Base-by-base conservation (phyloP, 1,284 basidiomycete species). In the Xanthoconium separans region DNA sequence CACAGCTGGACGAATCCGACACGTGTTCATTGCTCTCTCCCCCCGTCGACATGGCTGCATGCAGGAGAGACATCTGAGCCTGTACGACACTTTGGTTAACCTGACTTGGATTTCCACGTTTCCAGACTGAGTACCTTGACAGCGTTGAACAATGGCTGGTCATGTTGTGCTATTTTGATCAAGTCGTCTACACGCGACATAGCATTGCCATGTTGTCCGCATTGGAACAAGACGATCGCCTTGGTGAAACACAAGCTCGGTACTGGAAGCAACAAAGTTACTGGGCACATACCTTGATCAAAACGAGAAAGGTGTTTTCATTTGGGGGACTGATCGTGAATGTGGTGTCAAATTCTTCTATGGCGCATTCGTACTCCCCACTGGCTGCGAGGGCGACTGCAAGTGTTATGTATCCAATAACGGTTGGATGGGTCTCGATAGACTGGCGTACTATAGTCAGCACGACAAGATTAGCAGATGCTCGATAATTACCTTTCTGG, bases 171-270 rank as follows among this genome's bases (percentile, higher is more conserved):
- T 7, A 44, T 33, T 15, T 27, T n/a, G 24, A 56, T 34, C 40
- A 56, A 27, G 9, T 42, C 22, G 7, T 52, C 39, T 6, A 52
- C 16, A 2, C 39, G 44, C 4, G 22, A 33, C 24, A 56, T 22
- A 3, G 46, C 56, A 3, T 36, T 24, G 2, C 53, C 34, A 10
- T 49, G 40, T 7, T 34, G 47, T 31, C 55, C 48, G 5, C 34
- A 57, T 36, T 52, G 30, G 20, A 55, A 55, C 24, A 33, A 33
- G n/a, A 57, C 5, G 6, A 51, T 29, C 2, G 55, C 55, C 55
- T 57, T 12, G 6, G 4, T 13, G 12, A 11, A 20, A 39, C 37
- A 18, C 11, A 30, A 18, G n/a, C 18, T 39, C 5, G 12, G 9
- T n/a, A 31, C 13, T 0, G 1, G 12, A 8, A 7, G 30, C 22